Conservation (phyloP, 2,329 filamentous ascomycete species). For the Colletotrichum aenigma region DNA sequence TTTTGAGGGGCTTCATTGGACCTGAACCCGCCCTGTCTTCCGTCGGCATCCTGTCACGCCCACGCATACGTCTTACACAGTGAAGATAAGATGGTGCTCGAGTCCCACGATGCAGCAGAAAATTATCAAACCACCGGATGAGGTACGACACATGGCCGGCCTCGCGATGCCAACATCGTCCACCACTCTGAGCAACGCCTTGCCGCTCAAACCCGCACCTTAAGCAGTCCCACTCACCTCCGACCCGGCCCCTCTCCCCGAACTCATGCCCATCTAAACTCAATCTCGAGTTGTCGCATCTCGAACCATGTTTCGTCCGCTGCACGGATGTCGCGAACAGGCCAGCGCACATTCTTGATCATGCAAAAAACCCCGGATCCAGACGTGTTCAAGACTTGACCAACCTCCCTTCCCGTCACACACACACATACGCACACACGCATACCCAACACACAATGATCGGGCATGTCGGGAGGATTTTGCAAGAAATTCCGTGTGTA, state of each 20-base stretch:
- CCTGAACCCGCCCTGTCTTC: not conserved
- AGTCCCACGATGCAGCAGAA: not conserved
- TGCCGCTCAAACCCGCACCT: not conserved
- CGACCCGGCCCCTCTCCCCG: conserved; percentile 7
- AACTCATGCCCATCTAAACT: conserved; percentile 10
- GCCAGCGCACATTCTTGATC: not conserved
- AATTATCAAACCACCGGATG: not conserved
- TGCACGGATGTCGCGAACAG: conserved; percentile 7
- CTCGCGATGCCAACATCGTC: not conserved
- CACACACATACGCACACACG: not conserved
- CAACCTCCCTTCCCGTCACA: not conserved
- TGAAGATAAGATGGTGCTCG: not conserved
- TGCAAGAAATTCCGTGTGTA: not conserved
- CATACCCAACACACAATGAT: not conserved
- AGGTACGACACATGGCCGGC: not conserved
- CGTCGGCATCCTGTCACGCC: not conserved
- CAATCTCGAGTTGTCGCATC: conserved; percentile 16
- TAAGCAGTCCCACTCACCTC: not conserved
- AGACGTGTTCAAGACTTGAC: not conserved
- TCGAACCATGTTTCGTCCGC: conserved; percentile 9
- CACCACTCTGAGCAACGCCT: not conserved
- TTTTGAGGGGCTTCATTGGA: not conserved
- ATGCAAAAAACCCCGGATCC: not conserved
- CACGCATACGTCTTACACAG: not conserved
- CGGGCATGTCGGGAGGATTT: not conserved